Evolutionary conservation across 768 basidiomycete species (phyloP), one percentile per base, ranked within the genome.

Genomic region (Leccinum fibrillosum): DNA sequence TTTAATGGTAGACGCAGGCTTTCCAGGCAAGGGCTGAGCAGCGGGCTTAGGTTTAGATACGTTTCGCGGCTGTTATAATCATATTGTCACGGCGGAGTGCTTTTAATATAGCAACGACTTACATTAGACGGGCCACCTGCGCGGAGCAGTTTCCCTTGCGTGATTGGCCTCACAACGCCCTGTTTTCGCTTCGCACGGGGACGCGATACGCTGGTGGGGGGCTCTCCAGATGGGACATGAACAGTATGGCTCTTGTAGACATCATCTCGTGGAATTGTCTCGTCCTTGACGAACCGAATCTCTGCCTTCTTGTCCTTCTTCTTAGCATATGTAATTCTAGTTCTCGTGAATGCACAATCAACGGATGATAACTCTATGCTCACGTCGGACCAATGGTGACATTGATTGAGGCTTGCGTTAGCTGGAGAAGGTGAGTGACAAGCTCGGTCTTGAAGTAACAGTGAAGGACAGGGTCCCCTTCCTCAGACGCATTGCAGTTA

Each of bases 401-500:
- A 61, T 77, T 86, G 54, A 93, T 83, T 59, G 83, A 85, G 1
- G 86, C 90, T 65, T 87, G 86, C 0, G 93, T 94, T 51, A 92
- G 74, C 54, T 87, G 88, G 56, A 95, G 76, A 34, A 99, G 81
- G 65, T 89, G 86, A 17, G 92, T 83, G 15, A 86, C 80, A 53
- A 99, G 79, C 69, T 99, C 97, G 0, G 97, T 98, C 82, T 99
- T 99, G 84, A 98, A 95, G 62, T 86, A 80, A 64, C 91, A 94
- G 61, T 85, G 89, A 68, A 99, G 81, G 57, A 98, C 78, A 0
- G 96, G 94, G 69, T 99, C 97, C 30, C 95, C 96, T 70, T 98
- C 96, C 72, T 98, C 95, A 17, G 88, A 86, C 9, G 81, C 77
- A 55, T 81, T 84, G 48, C 84, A 83, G 67, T 95, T 95, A 68